Evolutionary conservation across 495 filamentous ascomycete genomes (phyloP), one percentile per base, ranked within the genome.

Genomic region (Hamigera avellanea): DNA sequence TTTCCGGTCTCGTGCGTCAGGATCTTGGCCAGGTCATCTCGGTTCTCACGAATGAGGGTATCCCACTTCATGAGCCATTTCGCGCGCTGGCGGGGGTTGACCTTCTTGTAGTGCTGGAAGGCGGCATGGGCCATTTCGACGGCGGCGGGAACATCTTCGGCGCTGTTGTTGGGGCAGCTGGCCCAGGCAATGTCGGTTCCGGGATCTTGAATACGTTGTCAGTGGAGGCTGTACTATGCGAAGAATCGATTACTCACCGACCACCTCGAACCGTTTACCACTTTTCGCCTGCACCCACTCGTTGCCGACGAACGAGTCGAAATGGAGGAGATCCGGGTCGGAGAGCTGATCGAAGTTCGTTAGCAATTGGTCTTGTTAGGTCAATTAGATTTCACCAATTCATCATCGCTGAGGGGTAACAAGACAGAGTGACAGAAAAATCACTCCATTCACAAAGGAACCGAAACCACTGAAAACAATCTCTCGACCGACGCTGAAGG

Each of bases 1-100:
- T 80, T 80, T n/a, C 76, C 76, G 0, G 73, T 78, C 53, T 80
- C 75, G 46, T 73, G 71, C 17, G 72, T 73, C 4, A 78, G 46
- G 41, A 80, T 73, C 26, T 64, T 61, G 15, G 75, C 73, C 17
- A 80, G 50, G 36, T 80, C 75, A 14, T 72, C 64, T 26, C 58
- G 52, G 34, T 68, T 63, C 15, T 58, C 62, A 3, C 62, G 56
- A 33, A 74, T 72, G 23, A 75, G 57, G 2, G 59, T 44, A 50
- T 76, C 56, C 70, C 74, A 78, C 48, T 73, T 73, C 19, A 78
- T 45, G 2, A 86, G 59, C 57, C 69, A 70, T 48, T 77, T 67
- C 1, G 80, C 79, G 15, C 81, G 69, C 14, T 61, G 55, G 6
- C 74, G 66, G 0, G 80, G 78, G 33, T 66, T 79, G 26, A 67